Evolutionary conservation across 805 yeast genomes (phyloP), one percentile per base, ranked within the genome.

Genomic region (Saturnispora quitensis): DNA sequence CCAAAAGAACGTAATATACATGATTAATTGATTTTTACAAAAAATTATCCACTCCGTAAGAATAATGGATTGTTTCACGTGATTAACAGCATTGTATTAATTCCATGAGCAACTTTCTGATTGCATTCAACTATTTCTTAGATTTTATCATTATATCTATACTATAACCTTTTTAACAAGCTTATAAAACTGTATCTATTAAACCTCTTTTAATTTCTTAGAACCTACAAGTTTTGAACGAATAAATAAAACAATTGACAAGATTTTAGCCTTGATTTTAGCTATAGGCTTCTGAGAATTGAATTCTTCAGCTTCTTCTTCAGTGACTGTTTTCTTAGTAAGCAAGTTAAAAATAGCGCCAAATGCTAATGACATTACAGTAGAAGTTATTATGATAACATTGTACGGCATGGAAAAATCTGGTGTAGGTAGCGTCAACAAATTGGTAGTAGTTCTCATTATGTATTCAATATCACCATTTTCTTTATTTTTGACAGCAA

Each of bases 331-430:
- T 60, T 80, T 74, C 61, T 89, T 87, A 7, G 83, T 81, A 44
- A 93, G 63, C 50, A 89, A 70, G 61, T 91, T 90, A 70, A 82
- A 89, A 2, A 90, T 62, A 0, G 91, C 80, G 8, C 98, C 98
- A 69, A 90, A 91, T 0, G 91, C 83, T 53, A 93, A 71, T 0
- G 98, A 89, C 88, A 93, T 85, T 6, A 89, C 84, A 0, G 99
- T 93, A 7, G 96, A 87, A 0, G 98, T 87, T 55, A 93, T 73
- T 45, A 93, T 93, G 55, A 93, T 91, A 42, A 93, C 99, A 61
- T 93, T 93, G 66, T 93, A 93, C 0, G 99, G 99, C 99, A 93
- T 93, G 56, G 96, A 86, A 68, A 93, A 93, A 69, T 93, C 99
- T 0, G 99, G 99, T 0, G 98, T 93, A 2, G 99, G 97, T 49